Evolutionary conservation across 768 basidiomycete genomes (phyloP).

Genomic region (Serendipita sp.): DNA sequence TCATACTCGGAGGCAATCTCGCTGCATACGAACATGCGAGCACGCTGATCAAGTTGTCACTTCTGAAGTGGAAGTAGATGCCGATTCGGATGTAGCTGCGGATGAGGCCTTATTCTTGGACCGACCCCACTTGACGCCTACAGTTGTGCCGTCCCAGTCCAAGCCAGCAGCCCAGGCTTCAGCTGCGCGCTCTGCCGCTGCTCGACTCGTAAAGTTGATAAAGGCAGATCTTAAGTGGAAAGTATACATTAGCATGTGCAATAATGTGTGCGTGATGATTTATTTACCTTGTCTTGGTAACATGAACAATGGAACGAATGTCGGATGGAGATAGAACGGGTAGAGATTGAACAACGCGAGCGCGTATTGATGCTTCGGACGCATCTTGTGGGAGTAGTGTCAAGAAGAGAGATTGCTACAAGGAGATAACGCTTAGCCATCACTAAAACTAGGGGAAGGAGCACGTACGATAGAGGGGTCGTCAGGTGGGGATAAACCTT

Average conservation of each 20-base stretch:
- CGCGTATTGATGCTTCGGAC: slow-evolving; percentile 59
- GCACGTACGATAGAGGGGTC: slow-evolving; percentile 65
- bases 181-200: slow-evolving; percentile 74
- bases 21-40: no score
- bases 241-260: background rate
- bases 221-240: slow-evolving; percentile 65
- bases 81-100: background rate
- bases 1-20: no score
- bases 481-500: slow-evolving; percentile 80
- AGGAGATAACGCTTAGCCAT: slow-evolving; percentile 6
- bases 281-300: slow-evolving; percentile 56
- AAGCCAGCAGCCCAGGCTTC: slow-evolving; percentile 82
- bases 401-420: slow-evolving; percentile 72
- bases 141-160: slow-evolving; percentile 61
- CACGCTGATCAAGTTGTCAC: no score
- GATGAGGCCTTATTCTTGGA: slow-evolving; percentile 30
- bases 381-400: slow-evolving; percentile 54
- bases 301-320: slow-evolving; percentile 72
- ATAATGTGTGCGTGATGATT: background rate
- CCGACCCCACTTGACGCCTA: slow-evolving; percentile 79
- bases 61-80: no score
- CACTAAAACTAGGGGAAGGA: background rate
- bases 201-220: slow-evolving; percentile 75
- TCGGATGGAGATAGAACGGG: slow-evolving; percentile 45
- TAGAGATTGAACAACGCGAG: slow-evolving; percentile 50